Conservation (phyloP, 441 rosid genomes). For the Croton laevigatus region DNA sequence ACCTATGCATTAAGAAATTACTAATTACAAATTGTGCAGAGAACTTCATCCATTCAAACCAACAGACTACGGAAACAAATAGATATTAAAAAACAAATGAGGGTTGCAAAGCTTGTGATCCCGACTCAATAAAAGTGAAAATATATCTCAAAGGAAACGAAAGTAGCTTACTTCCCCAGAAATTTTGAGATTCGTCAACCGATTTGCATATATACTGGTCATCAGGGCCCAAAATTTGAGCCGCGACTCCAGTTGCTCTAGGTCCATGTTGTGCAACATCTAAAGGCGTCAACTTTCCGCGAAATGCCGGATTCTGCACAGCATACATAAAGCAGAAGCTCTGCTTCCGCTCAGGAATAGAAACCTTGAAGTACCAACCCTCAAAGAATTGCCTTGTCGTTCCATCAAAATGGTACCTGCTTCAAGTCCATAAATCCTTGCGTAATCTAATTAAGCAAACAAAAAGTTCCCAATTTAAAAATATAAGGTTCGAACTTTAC, state of each 20-base stretch:
- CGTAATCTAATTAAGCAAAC: neutral
- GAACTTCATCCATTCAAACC: conserved; percentile 1
- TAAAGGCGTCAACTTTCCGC: conserved; percentile 41
- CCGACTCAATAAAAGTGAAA: neutral
- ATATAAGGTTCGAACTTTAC: conserved; percentile 28
- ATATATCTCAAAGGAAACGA: too few relatives aligned
- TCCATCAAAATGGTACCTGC: conserved; percentile 93
- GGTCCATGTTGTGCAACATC: conserved; percentile 65
- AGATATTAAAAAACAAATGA: neutral
- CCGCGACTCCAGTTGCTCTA: conserved; percentile 80
- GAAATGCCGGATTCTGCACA: conserved; percentile 80
- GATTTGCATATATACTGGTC: conserved; percentile 81
- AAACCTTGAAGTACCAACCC: conserved; percentile 94
- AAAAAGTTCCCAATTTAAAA: neutral
- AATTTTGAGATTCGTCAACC: conserved; percentile 60
- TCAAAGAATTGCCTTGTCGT: conserved; percentile 20
- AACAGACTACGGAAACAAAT: conserved; percentile 6
- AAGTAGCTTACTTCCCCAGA: conserved; percentile 79
- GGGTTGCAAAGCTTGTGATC: neutral
- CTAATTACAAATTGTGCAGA: neutral
- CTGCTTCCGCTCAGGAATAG: conserved; percentile 79
- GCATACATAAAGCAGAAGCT: conserved; percentile 97
- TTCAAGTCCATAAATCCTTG: conserved; percentile 10
- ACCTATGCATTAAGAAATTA: conserved; percentile 43
- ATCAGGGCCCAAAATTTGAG: conserved; percentile 88